phyloP scores from a whole-genome alignment of 2,329 filamentous ascomycete species.

The Bipolaris sorokiniana region DNA sequence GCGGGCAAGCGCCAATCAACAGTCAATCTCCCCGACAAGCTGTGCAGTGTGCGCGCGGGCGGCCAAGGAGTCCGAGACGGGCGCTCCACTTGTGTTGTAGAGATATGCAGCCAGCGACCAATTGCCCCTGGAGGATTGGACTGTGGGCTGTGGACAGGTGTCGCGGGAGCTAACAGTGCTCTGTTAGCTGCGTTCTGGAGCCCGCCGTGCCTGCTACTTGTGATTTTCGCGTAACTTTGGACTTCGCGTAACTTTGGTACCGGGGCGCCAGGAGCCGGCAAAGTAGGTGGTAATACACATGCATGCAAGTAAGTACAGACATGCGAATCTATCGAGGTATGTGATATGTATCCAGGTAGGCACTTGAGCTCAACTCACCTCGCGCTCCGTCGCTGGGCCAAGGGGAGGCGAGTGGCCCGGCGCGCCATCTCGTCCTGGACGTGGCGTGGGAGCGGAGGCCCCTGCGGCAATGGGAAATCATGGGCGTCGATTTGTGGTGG shows the following conservation, averaged over 20 bases:
- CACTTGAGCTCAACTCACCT: too few species aligned
- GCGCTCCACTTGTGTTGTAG: conserved; percentile 1
- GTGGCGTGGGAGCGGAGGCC: background rate
- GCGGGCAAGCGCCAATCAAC: conserved; percentile 33
- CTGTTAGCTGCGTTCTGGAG: conserved; percentile 25
- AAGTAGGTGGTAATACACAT: background rate
- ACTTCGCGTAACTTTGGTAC: conserved; percentile 23
- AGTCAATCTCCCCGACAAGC: conserved; percentile 12
- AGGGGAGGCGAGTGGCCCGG: background rate
- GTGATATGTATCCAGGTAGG: conserved; percentile 2
- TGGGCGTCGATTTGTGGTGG: conserved; percentile 3
- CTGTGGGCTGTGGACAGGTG: conserved; percentile 21
- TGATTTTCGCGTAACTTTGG: conserved; percentile 15
- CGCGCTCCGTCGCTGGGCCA: too few species aligned
- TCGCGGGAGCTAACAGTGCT: conserved; percentile 29
- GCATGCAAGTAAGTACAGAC: conserved; percentile 7
- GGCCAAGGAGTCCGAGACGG: conserved; percentile 1
- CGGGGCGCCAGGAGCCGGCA: too few species aligned
- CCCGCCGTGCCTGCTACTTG: conserved; percentile 10
- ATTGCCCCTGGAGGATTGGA: conserved; percentile 15
- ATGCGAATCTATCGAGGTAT: conserved; percentile 3
- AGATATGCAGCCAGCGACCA: background rate
- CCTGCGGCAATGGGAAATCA: background rate
- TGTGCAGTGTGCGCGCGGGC: background rate
- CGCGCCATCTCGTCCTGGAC: background rate